phyloP scores from a whole-genome alignment of 208 protist species.

The Phytomonas sp. region DNA sequence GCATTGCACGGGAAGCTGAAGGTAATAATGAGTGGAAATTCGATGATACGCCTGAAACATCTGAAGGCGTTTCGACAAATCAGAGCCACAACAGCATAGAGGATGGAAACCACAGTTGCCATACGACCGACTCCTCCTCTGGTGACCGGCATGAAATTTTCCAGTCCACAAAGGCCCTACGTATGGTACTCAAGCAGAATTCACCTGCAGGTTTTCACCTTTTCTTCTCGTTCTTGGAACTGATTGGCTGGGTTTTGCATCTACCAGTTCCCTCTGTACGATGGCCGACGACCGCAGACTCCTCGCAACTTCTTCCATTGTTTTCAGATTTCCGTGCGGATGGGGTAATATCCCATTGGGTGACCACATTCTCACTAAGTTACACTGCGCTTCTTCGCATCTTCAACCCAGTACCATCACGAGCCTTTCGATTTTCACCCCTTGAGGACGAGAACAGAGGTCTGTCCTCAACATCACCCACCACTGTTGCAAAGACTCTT shows the following conservation, averaged over 20 bases:
- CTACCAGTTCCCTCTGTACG: background rate
- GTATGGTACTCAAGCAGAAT: background rate
- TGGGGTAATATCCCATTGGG: background rate
- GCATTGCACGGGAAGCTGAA: background rate
- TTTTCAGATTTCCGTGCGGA: background rate
- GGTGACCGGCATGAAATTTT: background rate
- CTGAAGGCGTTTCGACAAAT: background rate
- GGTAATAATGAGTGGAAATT: background rate
- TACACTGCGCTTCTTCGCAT: background rate
- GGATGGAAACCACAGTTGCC: background rate
- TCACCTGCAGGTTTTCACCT: constrained; percentile 28
- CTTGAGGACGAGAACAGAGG: background rate
- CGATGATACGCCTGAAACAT: background rate
- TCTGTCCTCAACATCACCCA: background rate
- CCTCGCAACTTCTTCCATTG: background rate
- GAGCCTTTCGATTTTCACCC: background rate
- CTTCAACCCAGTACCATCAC: background rate
- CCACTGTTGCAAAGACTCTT: background rate
- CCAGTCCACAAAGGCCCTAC: background rate
- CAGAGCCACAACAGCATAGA: background rate
- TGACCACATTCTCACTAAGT: background rate
- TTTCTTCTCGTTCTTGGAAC: constrained; percentile 47
- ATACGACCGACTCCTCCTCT: background rate
- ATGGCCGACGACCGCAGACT: background rate
- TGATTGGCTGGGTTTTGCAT: constrained; percentile 24